These are phyloP conservation scores for Quercus ilex DNA, from an alignment of 306 rosid genomes.

Conservation along the genomic window DNA sequence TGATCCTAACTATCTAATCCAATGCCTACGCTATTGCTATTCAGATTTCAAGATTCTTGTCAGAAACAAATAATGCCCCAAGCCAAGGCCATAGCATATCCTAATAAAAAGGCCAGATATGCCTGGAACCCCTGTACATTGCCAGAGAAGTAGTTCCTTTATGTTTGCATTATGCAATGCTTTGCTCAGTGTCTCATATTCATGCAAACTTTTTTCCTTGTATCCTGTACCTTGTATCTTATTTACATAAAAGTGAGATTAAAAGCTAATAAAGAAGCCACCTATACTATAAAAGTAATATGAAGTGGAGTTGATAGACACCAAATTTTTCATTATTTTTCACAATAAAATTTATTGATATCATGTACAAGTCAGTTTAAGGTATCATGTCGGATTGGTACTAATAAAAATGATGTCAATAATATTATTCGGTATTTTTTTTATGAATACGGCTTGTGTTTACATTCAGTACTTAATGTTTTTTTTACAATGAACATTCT, in stretches of 20 bases:
- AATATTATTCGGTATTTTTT: no score
- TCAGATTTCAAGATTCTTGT: neutral
- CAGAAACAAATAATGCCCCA: neutral
- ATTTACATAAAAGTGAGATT: neutral
- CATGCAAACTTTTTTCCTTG: neutral
- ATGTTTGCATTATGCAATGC: neutral
- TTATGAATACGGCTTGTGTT: rapidly evolving
- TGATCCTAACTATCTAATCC: neutral
- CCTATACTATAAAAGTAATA: no score
- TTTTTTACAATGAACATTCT: no score
- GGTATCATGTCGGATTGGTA: no score
- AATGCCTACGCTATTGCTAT: neutral
- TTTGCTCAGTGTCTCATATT: neutral
- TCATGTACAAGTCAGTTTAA: no score
- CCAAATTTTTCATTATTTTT: no score
- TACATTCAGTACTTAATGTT: rapidly evolving
- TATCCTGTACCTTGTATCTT: neutral
- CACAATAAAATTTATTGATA: no score
- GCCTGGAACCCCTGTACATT: neutral
- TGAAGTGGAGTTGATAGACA: no score
- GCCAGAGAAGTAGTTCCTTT: neutral
- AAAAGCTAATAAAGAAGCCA: neutral
- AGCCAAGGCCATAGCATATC: neutral
- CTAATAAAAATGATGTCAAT: no score
- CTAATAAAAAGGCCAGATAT: neutral